phyloP scores from a whole-genome alignment of 352 stramenopile genomes.

The Phytophthora pseudosyringae region DNA sequence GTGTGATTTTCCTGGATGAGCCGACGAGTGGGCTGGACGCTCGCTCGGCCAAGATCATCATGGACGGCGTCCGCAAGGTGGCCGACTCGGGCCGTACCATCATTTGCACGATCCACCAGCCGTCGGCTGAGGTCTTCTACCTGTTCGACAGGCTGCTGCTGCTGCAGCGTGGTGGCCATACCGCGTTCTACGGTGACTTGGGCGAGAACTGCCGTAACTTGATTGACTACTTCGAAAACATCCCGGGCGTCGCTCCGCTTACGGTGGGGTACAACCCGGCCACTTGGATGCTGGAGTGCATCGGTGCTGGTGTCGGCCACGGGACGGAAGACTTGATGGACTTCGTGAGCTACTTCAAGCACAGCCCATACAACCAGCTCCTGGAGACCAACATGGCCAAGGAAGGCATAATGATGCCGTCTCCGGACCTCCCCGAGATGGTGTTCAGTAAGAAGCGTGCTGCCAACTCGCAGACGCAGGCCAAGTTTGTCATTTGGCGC shows the following conservation, averaged over 20 bases:
- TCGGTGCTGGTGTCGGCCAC: constrained; percentile 12
- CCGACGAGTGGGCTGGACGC: too few species aligned
- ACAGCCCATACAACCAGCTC: constrained; percentile 15
- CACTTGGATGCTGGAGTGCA: constrained; percentile 15
- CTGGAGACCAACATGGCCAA: constrained; percentile 14
- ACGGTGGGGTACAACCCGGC: constrained; percentile 8
- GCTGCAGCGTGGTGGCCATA: constrained; percentile 47
- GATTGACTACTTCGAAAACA: constrained; percentile 19
- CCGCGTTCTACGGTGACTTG: constrained; percentile 47
- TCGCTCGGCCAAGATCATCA: too few species aligned
- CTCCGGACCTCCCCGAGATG: constrained; percentile 23
- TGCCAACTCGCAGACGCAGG: constrained; percentile 14
- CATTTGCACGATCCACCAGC: constrained; percentile 11
- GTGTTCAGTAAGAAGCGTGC: constrained; percentile 37
- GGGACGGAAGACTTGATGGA: constrained; percentile 12
- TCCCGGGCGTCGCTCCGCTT: constrained; percentile 6
- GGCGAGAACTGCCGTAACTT: constrained; percentile 31
- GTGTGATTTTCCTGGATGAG: constrained; percentile 12
- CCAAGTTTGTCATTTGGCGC: constrained; percentile 3
- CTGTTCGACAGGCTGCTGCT: constrained; percentile 79
- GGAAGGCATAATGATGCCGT: constrained; percentile 27
- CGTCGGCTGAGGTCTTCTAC: constrained; percentile 11
- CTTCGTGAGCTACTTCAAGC: constrained; percentile 20
- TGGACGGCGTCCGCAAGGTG: constrained; percentile 13
- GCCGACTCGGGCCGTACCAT: constrained; percentile 10